Evolutionary conservation across 1,139 yeast genomes (phyloP).

Genomic region (Geotrichum carabidarum): DNA sequence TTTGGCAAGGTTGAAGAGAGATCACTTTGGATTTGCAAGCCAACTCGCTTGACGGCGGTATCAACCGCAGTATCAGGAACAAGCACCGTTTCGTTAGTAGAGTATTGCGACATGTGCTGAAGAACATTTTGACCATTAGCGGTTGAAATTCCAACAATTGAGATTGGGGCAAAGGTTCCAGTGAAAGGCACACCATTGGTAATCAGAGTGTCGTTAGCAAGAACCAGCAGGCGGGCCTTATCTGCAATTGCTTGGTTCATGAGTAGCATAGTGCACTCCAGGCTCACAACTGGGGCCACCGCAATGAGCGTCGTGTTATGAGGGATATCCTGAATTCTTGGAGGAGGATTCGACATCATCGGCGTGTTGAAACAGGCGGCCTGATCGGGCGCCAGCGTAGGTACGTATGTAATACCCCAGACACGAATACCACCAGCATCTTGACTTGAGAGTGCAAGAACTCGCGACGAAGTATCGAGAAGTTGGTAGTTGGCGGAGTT

Average conservation of each 20-base stretch:
- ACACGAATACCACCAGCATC: constrained; percentile 14
- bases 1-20: constrained; percentile 8
- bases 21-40: constrained; percentile 11
- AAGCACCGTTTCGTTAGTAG: constrained; percentile 9
- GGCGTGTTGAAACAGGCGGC: constrained; percentile 12
- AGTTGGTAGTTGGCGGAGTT: constrained; percentile 10
- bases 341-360: constrained; percentile 10
- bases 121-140: constrained; percentile 12
- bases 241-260: constrained; percentile 17
- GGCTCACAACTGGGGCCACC: constrained; percentile 15
- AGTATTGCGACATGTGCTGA: constrained; percentile 11
- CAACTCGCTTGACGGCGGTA: constrained; percentile 13
- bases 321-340: constrained; percentile 15
- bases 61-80: constrained; percentile 7
- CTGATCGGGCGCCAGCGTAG: constrained; percentile 1
- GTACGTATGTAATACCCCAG: constrained; percentile 20
- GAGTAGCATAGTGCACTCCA: constrained; percentile 12
- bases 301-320: constrained; percentile 14
- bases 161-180: constrained; percentile 4
- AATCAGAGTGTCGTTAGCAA: constrained; percentile 14
- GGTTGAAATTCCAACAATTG: constrained; percentile 9
- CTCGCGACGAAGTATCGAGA: constrained; percentile 6
- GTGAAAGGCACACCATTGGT: neutral
- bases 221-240: constrained; percentile 13
- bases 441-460: constrained; percentile 8